Percentiles rank a stretch among this genome's conserved stretches.
Conservation (phyloP, 805 yeast genomes). For the Monosporozyma yasuniensis region DNA sequence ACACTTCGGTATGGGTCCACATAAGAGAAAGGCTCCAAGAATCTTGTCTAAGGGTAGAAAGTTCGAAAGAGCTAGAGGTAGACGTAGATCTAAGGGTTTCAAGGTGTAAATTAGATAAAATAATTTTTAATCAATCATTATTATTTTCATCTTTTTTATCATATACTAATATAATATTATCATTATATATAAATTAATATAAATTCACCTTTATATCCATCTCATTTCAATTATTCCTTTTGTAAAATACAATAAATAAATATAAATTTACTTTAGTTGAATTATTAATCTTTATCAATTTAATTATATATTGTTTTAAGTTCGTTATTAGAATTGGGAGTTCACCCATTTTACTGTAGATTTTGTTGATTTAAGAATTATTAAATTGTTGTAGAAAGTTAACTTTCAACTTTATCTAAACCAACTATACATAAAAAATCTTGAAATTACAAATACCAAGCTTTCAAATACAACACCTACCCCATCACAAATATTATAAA, state of each 20-base stretch:
- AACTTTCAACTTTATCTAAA: too few relatives aligned
- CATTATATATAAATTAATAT: background rate
- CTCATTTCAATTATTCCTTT: background rate
- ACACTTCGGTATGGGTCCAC: slow-evolving; percentile 99
- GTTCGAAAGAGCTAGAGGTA: slow-evolving; percentile 99
- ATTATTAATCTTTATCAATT: too few relatives aligned
- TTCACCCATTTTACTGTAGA: too few relatives aligned
- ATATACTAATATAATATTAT: background rate
- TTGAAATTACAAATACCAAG: too few relatives aligned
- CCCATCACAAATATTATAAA: too few relatives aligned
- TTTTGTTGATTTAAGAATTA: too few relatives aligned
- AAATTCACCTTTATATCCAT: slow-evolving; percentile 1
- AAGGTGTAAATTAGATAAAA: slow-evolving; percentile 67
- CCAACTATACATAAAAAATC: too few relatives aligned
- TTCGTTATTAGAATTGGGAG: background rate
- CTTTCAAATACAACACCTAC: too few relatives aligned
- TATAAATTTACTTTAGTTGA: background rate
- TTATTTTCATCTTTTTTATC: background rate
- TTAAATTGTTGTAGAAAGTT: too few relatives aligned
- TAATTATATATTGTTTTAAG: too few relatives aligned
- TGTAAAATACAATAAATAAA: slow-evolving; percentile 1
- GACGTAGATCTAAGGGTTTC: slow-evolving; percentile 99
- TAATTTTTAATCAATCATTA: slow-evolving; percentile 2
- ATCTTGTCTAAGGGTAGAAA: slow-evolving; percentile 96
- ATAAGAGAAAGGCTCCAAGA: slow-evolving; percentile 99